Base-by-base conservation (phyloP, 352 stramenopile genomes). In the Pseudoperonospora humuli region DNA sequence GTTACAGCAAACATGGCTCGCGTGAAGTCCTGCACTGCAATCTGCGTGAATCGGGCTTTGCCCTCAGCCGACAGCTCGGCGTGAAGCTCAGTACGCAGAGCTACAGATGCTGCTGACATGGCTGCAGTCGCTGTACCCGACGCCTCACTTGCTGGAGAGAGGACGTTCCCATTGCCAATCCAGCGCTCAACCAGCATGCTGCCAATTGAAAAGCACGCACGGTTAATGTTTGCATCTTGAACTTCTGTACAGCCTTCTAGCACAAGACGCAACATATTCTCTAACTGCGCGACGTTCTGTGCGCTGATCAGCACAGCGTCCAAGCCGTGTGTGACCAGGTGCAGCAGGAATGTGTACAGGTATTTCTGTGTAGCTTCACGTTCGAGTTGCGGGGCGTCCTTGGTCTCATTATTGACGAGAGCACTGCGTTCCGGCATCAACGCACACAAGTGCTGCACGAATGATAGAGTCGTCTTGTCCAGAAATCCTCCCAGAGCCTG, bases 311-410 rank as follows among this genome's bases (percentile, higher is more conserved):
- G 54, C 32, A 93, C 76, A 0, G 42, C 36, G 18, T 84, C 74
- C 13, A 93, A 54, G n/a, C 78, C 54, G 60, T 93, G 77, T 21
- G 67, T 65, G 14, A 80, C 54, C 11, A 93, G 39, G 44, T 93
- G 78, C 14, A 89, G 59, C 39, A 90, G 35, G 51, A 90, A 89
- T 49, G 72, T 67, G 59, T 81, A 90, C 37, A 93, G 25, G 46
- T 90, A 86, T 59, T 89, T 88, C 45, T 89, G 80, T 20, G 80
- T 69, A 15, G 70, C 61, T 39, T 88, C 77, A 10, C 75, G 74
- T 41, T 93, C 80, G n/a, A 86, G 63, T 50, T 87, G 73, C 11
- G 74, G 44, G 0, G 70, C 68, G 51, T 86, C 75, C 51, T 90
- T 87, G 11, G 73, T 85, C 51, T 83, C 70, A 10, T 48, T 58